These are phyloP conservation scores for Brassica incana DNA, from an alignment of 345 rosid genomes.

Conservation along the genomic window DNA sequence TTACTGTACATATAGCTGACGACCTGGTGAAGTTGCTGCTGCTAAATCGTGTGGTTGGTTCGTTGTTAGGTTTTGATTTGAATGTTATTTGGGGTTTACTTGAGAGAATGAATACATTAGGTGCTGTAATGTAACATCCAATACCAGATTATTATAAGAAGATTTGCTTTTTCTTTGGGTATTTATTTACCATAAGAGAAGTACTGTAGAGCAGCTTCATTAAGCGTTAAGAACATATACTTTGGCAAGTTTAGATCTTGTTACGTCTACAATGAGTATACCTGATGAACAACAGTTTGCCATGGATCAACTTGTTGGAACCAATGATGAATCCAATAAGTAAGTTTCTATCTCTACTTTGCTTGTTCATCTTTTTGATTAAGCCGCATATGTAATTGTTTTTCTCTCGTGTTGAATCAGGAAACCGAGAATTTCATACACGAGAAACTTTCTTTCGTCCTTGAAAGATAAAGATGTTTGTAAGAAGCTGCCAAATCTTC, in stretches of 20 bases:
- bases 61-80: too few relatives aligned
- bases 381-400: neutral
- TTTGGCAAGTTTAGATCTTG: neutral
- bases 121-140: too few relatives aligned
- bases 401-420: conserved; percentile 47
- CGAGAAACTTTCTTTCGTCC: conserved; percentile 69
- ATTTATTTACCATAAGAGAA: too few relatives aligned
- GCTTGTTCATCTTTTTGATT: neutral
- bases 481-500: conserved; percentile 71
- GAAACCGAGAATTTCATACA: conserved; percentile 56
- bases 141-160: too few relatives aligned
- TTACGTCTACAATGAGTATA: conserved; percentile 58
- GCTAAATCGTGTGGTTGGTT: too few relatives aligned
- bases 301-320: conserved; percentile 45
- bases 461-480: conserved; percentile 69
- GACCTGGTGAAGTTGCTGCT: too few relatives aligned
- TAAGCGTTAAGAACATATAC: too few relatives aligned
- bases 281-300: conserved; percentile 48
- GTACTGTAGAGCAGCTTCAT: too few relatives aligned
- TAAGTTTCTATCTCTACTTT: conserved; percentile 20
- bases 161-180: too few relatives aligned
- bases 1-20: too few relatives aligned
- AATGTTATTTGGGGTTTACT: too few relatives aligned
- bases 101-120: too few relatives aligned
- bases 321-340: conserved; percentile 37